These are phyloP conservation scores for Talaromyces albobiverticillius DNA, from an alignment of 2,329 filamentous ascomycete genomes.

Conservation along the genomic window DNA sequence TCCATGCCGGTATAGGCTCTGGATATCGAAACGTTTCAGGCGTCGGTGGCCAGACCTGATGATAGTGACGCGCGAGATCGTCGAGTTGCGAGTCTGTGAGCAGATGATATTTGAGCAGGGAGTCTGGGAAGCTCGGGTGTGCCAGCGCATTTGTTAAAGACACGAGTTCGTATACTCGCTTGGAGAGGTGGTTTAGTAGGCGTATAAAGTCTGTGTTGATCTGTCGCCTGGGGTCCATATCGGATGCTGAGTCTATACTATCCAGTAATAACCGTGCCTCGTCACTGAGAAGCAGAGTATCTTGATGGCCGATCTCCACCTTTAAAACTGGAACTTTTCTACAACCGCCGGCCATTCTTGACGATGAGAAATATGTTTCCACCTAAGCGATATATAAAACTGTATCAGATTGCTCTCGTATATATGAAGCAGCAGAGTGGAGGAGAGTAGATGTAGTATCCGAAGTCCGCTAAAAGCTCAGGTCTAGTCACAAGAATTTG, in stretches of 20 bases:
- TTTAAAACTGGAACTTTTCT: too few relatives aligned
- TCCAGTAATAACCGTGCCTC: too few relatives aligned
- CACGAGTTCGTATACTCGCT: conserved; percentile 23
- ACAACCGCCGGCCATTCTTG: too few relatives aligned
- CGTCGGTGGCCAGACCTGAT: conserved; percentile 38
- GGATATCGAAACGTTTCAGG: conserved; percentile 35
- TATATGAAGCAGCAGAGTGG: too few relatives aligned
- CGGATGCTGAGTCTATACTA: neutral
- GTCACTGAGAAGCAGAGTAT: too few relatives aligned
- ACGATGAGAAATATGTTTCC: too few relatives aligned
- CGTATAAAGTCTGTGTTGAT: neutral
- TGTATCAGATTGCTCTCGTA: too few relatives aligned
- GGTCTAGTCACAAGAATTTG: too few relatives aligned
- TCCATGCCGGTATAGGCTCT: conserved; percentile 27
- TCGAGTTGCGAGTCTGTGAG: conserved; percentile 41
- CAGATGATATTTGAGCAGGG: conserved; percentile 39
- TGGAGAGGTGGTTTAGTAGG: neutral
- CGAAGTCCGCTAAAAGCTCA: too few relatives aligned
- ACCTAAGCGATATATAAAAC: too few relatives aligned
- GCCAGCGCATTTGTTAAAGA: conserved; percentile 32
- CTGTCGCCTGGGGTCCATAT: neutral
- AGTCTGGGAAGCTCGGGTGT: conserved; percentile 39
- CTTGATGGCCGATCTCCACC: too few relatives aligned
- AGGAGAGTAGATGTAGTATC: too few relatives aligned
- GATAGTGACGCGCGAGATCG: conserved; percentile 39